A percentile compares a stretch with the other conserved stretches of the same genome.
Evolutionary conservation across 306 rosid species (phyloP).

Genomic region (Oemleria cerasiformis): DNA sequence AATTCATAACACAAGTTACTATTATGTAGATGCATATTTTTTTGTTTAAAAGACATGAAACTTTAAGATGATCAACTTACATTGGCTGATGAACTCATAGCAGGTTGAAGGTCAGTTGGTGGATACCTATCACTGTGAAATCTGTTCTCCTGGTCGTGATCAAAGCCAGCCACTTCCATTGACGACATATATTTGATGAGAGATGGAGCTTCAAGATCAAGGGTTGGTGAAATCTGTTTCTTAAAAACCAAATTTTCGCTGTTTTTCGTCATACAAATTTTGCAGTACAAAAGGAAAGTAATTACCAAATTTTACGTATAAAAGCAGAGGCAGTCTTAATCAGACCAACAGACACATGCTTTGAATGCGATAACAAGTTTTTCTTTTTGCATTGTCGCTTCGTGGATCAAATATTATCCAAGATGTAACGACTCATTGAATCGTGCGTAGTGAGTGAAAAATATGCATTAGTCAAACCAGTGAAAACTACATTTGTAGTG

Average conservation of each 20-base stretch:
- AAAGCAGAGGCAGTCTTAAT: neutral
- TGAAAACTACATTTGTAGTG: neutral
- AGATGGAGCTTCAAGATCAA: slow-evolving; percentile 45
- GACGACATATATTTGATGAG: slow-evolving; percentile 51
- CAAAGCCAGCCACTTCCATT: slow-evolving; percentile 51
- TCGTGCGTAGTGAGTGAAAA: neutral
- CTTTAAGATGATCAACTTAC: slow-evolving; percentile 35
- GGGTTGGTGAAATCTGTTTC: slow-evolving; percentile 14
- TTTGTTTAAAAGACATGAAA: neutral
- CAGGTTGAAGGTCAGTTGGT: slow-evolving; percentile 23
- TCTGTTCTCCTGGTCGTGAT: slow-evolving; percentile 25
- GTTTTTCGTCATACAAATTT: slow-evolving; percentile 29
- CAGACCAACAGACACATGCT: neutral
- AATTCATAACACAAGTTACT: neutral
- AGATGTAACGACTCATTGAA: neutral
- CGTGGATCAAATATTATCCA: neutral
- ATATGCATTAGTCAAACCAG: neutral
- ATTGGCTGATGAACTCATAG: slow-evolving; percentile 21
- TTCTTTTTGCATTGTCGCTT: neutral
- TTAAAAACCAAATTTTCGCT: slow-evolving; percentile 15
- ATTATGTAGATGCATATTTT: too few relatives aligned
- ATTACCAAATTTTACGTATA: neutral
- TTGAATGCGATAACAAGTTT: neutral
- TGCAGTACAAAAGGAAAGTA: slow-evolving; percentile 2
- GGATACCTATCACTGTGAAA: slow-evolving; percentile 9